These are phyloP conservation scores for Rhodotorula babjevae DNA, from an alignment of 768 basidiomycete genomes.

Conservation along the genomic window DNA sequence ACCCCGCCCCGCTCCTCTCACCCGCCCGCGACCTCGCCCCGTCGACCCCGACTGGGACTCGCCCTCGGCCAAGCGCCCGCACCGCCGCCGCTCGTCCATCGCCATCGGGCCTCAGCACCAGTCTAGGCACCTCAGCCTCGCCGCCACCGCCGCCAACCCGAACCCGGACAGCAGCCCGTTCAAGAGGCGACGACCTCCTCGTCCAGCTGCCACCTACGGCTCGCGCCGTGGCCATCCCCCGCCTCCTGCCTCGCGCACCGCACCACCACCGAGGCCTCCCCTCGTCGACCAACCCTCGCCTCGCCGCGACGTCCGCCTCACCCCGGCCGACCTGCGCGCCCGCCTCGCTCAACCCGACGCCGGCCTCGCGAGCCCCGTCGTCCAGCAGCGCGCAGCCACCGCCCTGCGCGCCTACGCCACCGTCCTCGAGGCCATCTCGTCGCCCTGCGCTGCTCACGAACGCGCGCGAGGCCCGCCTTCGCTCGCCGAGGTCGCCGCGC, in stretches of 20 bases:
- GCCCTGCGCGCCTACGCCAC: not conserved
- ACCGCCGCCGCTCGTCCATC: not conserved
- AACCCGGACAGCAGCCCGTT: not conserved
- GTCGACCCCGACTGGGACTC: no score
- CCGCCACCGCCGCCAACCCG: not conserved
- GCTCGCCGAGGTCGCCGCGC: not conserved
- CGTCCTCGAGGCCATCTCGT: not conserved
- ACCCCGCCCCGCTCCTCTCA: not conserved
- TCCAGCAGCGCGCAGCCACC: not conserved
- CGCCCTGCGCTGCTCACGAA: rapidly evolving
- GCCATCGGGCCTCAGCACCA: not conserved
- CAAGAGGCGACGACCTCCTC: not conserved
- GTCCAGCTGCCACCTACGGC: not conserved
- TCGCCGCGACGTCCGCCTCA: not conserved
- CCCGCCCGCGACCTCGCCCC: no score
- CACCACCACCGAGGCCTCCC: not conserved
- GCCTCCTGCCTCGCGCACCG: not conserved
- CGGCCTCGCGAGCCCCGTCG: not conserved
- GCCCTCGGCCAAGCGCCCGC: no score
- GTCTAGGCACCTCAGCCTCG: not conserved
- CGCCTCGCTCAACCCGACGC: not conserved
- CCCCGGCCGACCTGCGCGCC: no score
- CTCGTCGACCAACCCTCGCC: not conserved
- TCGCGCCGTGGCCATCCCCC: not conserved
- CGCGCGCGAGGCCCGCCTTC: not conserved